Evolutionary conservation across 257 asterid genomes (phyloP).

Genomic region (Buddleja alternifolia): DNA sequence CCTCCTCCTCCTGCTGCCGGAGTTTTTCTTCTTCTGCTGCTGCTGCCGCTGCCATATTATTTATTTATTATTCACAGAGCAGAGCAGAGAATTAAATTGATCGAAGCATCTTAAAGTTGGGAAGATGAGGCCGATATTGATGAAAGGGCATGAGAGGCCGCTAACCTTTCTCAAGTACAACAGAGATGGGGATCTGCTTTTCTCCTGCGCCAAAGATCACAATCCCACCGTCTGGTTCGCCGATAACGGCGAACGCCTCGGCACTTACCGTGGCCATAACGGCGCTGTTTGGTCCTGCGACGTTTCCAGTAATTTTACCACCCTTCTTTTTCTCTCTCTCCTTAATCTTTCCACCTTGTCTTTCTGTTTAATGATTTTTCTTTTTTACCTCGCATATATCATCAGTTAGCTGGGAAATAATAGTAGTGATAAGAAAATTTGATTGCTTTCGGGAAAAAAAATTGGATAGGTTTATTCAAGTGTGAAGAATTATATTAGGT

Average conservation of each 20-base stretch:
- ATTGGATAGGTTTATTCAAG: not conserved
- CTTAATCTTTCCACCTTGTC: not conserved
- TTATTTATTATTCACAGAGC: no score
- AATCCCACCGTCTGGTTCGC: conserved; percentile 93
- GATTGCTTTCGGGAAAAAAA: not conserved
- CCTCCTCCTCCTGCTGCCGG: conserved; percentile 10
- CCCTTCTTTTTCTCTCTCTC: not conserved
- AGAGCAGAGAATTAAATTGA: not conserved
- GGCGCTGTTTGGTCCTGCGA: conserved; percentile 99
- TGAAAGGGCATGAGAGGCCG: conserved; percentile 99
- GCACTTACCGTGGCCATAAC: conserved; percentile 90
- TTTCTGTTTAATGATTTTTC: not conserved
- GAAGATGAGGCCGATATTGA: conserved; percentile 83
- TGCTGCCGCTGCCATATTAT: no score
- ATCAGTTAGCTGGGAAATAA: no score
- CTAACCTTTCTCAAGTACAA: conserved; percentile 80
- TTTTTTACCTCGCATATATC: not conserved
- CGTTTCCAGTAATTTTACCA: conserved; percentile 70
- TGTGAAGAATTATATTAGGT: not conserved
- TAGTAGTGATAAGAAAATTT: no score
- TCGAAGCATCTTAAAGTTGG: not conserved
- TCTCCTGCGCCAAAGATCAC: conserved; percentile 94
- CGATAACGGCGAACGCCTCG: conserved; percentile 93
- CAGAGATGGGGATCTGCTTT: conserved; percentile 85
- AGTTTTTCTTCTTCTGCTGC: not conserved